phyloP scores from a whole-genome alignment of 2,329 filamentous ascomycete genomes.

The Xylariaceae sp. region DNA sequence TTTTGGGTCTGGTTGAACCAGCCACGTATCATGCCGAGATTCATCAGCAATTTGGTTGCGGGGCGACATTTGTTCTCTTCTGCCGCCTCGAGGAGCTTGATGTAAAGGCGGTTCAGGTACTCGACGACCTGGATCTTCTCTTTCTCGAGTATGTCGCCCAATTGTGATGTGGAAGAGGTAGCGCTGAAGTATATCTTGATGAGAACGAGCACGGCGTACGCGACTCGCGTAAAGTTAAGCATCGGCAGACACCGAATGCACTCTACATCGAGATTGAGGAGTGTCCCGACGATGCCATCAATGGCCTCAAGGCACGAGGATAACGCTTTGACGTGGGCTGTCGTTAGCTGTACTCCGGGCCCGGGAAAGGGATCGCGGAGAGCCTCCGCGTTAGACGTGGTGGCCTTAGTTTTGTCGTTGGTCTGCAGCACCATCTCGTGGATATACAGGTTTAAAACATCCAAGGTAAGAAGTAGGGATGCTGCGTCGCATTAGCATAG shows the following conservation, averaged over 20 bases:
- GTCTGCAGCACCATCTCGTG: slow-evolving; percentile 67
- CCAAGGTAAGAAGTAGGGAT: slow-evolving; percentile 58
- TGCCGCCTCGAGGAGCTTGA: slow-evolving; percentile 60
- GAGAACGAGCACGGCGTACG: slow-evolving; percentile 65
- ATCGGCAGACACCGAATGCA: slow-evolving; percentile 62
- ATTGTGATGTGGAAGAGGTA: slow-evolving; percentile 56
- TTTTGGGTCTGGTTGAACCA: slow-evolving; percentile 57
- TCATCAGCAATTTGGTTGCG: slow-evolving; percentile 64
- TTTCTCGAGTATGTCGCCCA: slow-evolving; percentile 64
- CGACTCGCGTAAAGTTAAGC: slow-evolving; percentile 65
- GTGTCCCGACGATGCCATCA: slow-evolving; percentile 60
- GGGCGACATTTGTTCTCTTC: slow-evolving; percentile 59
- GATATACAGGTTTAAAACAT: slow-evolving; percentile 65
- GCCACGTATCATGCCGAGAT: slow-evolving; percentile 62
- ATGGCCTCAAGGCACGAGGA: slow-evolving; percentile 62
- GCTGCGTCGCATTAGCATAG: slow-evolving; percentile 36
- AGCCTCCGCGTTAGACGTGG: slow-evolving; percentile 42
- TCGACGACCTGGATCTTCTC: slow-evolving; percentile 59
- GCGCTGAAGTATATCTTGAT: slow-evolving; percentile 70
- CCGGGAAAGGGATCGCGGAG: slow-evolving; percentile 40
- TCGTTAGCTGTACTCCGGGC: slow-evolving; percentile 38
- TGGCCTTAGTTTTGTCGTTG: slow-evolving; percentile 43
- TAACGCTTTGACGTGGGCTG: slow-evolving; percentile 61
- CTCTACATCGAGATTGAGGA: slow-evolving; percentile 54
- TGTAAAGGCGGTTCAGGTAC: slow-evolving; percentile 65